Evolutionary conservation across 192 early-diverging fungal species (phyloP).

Genomic region (Backusella tarrabulga): DNA sequence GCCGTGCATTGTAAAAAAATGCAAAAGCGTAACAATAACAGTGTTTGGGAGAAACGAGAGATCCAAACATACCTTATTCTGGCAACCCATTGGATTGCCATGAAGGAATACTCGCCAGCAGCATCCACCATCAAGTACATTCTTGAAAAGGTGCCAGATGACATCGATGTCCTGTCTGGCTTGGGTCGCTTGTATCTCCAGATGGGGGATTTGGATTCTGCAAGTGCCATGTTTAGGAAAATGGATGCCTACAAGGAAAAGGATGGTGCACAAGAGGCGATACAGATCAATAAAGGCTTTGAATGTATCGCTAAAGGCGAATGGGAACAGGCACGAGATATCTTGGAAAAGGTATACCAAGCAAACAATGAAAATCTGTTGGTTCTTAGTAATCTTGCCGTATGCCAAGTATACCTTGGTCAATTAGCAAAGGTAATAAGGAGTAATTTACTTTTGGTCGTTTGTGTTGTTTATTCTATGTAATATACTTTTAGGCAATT

Average conservation of each 20-base stretch:
- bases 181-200: slow-evolving; percentile 49
- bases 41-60: slow-evolving; percentile 36
- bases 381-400: slow-evolving; percentile 49
- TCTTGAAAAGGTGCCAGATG: slow-evolving; percentile 13
- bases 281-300: slow-evolving; percentile 42
- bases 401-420: slow-evolving; percentile 50
- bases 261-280: slow-evolving; percentile 20
- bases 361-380: slow-evolving; percentile 46
- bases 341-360: slow-evolving; percentile 38
- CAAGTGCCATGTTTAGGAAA: slow-evolving; percentile 29
- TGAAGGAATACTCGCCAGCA: slow-evolving; percentile 41
- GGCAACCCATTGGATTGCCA: slow-evolving; percentile 39
- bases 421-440: slow-evolving; percentile 25
- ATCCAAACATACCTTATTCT: slow-evolving; percentile 47
- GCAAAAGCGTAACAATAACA: slow-evolving; percentile 2
- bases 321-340: slow-evolving; percentile 39
- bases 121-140: slow-evolving; percentile 39
- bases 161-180: slow-evolving; percentile 42
- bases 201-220: slow-evolving; percentile 39
- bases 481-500: slow-evolving; percentile 23
- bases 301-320: slow-evolving; percentile 40
- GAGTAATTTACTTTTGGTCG: background rate
- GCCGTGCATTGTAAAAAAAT: slow-evolving; percentile 44
- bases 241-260: slow-evolving; percentile 15
- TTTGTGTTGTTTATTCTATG: background rate